Evolutionary conservation across 2,329 filamentous ascomycete species (phyloP), one percentile per base, ranked within the genome.

Genomic region (Fusarium foetens): DNA sequence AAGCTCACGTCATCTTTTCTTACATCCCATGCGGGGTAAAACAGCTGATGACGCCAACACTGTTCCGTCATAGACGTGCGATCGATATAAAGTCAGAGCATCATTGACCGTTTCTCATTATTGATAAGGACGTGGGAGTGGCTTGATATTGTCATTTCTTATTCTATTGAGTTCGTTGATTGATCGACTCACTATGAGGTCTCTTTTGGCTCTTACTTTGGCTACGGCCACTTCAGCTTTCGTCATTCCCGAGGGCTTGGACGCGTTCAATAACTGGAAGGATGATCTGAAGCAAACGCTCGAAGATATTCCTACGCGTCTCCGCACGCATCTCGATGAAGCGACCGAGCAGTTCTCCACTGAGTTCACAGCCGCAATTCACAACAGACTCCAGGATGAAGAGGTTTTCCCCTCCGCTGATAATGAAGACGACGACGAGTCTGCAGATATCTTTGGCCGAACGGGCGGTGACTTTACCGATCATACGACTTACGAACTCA

Each of bases 401-500:
- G 67, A 71, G 1, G 27, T 16, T 4, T 63, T 70, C 14, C 31
- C 67, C n/a, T 41, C 46, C 2, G 25, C 42, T 6, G 62, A 51
- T 17, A 23, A 51, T 12, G 45, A 39, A 17, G 43, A 35, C 8
- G 48, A 52, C 3, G 48, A 71, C 4, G 38, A 55, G 16, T 31
- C 16, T 19, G 52, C 45, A 5, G 41, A 54, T 11, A 62, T 60
- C 7, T 46, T 69, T 23, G 57, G 70, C 5, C 29, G 55, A 49
- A 57, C 63, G 57, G 66, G 74, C 19, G 73, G 79, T 39, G 73
- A 80, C n/a, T 83, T 84, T 68, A 84, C 88, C 10, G 92, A 94
- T 78, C 83, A 87, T 78, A 97, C 94, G 25, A 88, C 97, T 48
- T 97, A 95, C 81, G 85, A 97, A 81, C 83, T 95, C 67, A 93